A percentile compares a stretch with the other conserved stretches of the same genome.
These are phyloP conservation scores for Diplodia intermedia DNA, from an alignment of 2,329 filamentous ascomycete species.

Conservation along the genomic window DNA sequence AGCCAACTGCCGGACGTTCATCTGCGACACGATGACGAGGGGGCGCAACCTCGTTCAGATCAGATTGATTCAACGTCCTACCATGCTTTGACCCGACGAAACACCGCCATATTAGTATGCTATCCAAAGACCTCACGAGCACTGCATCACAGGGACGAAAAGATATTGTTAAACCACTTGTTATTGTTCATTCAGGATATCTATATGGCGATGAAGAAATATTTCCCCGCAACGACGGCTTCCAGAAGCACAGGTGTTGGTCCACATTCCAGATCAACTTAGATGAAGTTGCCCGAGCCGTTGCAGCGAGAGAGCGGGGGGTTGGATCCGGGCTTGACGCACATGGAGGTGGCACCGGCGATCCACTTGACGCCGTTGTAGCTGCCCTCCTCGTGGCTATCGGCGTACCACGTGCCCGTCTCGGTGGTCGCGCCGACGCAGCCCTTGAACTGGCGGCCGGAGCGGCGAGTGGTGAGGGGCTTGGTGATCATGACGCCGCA, in stretches of 20 bases:
- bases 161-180: too few species aligned
- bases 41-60: too few species aligned
- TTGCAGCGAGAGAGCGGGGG: constrained; percentile 37
- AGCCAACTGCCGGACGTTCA: too few species aligned
- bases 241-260: not conserved
- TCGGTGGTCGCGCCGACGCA: constrained; percentile 34
- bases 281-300: constrained; percentile 32
- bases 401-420: constrained; percentile 36
- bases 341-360: constrained; percentile 35
- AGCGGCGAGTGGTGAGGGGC: constrained; percentile 37
- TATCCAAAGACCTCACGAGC: too few species aligned
- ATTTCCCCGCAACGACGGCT: not conserved
- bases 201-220: not conserved
- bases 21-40: too few species aligned
- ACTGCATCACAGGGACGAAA: too few species aligned
- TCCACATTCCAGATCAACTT: not conserved
- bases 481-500: constrained; percentile 18
- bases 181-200: not conserved
- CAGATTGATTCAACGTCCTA: too few species aligned
- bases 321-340: constrained; percentile 32
- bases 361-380: constrained; percentile 36
- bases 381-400: constrained; percentile 33
- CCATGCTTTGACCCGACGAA: too few species aligned
- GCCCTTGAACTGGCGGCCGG: constrained; percentile 35
- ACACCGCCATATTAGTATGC: too few species aligned